These are phyloP conservation scores for Esteya vermicola DNA, from an alignment of 2,329 filamentous ascomycete species.

Conservation along the genomic window DNA sequence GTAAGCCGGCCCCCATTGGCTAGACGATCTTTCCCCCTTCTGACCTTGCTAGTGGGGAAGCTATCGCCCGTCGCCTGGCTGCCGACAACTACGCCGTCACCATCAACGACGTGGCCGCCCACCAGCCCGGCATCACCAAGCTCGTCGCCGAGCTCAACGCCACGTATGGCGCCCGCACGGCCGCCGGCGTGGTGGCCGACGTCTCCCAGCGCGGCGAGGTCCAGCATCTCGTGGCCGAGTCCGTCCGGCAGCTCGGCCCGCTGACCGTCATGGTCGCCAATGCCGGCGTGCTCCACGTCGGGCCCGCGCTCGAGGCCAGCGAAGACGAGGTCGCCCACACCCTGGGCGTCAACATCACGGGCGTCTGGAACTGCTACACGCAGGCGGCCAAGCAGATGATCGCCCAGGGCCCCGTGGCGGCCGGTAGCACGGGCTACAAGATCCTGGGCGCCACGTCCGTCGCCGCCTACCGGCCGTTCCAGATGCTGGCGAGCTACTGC, in stretches of 20 bases:
- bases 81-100: constrained; percentile 52
- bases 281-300: constrained; percentile 46
- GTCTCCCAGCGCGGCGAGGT: constrained; percentile 43
- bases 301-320: constrained; percentile 18
- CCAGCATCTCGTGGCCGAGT: constrained; percentile 30
- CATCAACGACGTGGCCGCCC: constrained; percentile 45
- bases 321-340: no score
- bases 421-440: constrained; percentile 19
- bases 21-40: not conserved
- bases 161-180: constrained; percentile 16
- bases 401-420: not conserved
- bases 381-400: constrained; percentile 3
- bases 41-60: constrained; percentile 27
- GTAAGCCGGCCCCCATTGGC: no score
- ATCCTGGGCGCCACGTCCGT: constrained; percentile 39
- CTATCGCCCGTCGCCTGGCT: constrained; percentile 49
- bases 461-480: constrained; percentile 45
- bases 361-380: constrained; percentile 1
- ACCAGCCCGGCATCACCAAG: constrained; percentile 35
- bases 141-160: constrained; percentile 38
- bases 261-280: constrained; percentile 36
- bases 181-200: constrained; percentile 43
- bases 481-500: constrained; percentile 46
- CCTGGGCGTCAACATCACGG: constrained; percentile 2
- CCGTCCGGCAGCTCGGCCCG: constrained; percentile 38